Base-by-base conservation (phyloP, 2,329 filamentous ascomycete species). In the Hymenotorrendiella dingleyae region DNA sequence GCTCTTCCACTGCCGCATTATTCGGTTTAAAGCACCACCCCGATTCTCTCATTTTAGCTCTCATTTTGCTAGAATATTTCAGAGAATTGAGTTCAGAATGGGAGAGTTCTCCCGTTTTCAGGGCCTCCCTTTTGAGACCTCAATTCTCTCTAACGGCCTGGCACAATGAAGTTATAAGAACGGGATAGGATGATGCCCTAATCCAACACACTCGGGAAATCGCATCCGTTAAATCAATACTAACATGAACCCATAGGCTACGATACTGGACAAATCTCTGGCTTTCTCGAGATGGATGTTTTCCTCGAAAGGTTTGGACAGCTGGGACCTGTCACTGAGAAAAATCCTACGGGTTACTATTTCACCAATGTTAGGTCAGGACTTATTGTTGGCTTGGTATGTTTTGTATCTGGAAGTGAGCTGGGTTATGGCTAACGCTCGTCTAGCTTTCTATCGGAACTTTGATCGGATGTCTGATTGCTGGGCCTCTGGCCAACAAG, bases 391-490 rank as follows among this genome's bases (percentile, higher is more conserved):
- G 79, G 72, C 48, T 67, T 84, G 23, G 56, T 58, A 53, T n/a
- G 54, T 48, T 17, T n/a, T n/a, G n/a, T n/a, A n/a, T 33, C 30
- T 32, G 9, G 23, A 35, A 67, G 76, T 40, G 76, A 76, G 10
- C 73, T 71, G 19, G 59, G 80, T 27, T 50, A 78, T 30, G 76
- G 76, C 35, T 70, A 74, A 33, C 59, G 79, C 10, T 75, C 73
- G n/a, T n/a, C 9, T 62, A 73, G 50, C 74, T 91, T 36, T 91
- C 86, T 23, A 78, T 60, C 59, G 84, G 84, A 66, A 90, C 86
- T 52, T 88, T 91, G 70, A 83, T 89, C 47, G 86, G 86, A 61
- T 82, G 76, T 38, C 61, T 91, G 53, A 78, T 86, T 49, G 86
- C 83, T 43, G 86, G 85, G 69, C 79, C 78, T n/a, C 64, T 85